Base-by-base conservation (phyloP, 345 rosid genomes). In the Syzygium aromaticum region DNA sequence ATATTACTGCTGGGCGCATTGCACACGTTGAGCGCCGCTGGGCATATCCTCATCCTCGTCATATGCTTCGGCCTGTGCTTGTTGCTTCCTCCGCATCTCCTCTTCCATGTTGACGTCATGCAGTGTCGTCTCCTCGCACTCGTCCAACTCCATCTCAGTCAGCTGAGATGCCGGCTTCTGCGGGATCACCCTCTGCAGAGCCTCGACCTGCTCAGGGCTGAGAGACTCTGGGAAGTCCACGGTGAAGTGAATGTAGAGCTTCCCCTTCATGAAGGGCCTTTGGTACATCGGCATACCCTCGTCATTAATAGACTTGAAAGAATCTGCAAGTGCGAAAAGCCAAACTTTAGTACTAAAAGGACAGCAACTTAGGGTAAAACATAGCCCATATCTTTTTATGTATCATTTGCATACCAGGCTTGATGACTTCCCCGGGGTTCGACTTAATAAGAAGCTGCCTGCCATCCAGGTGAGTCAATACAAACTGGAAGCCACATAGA, bases 201-300 rank as follows among this genome's bases (percentile, higher is more conserved):
- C 95, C 89, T 92, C 90, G 5, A 95, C 91, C 91, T 97, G 98
- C 83, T 92, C 98, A 2, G 91, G 91, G 86, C 89, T 90, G 63
- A 97, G 90, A 3, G 94, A 93, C n/a, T 96, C 99, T 0, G 99
- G 99, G 93, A 97, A 96, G n/a, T 95, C 99, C 1, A 96, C 96
- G 0, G 91, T 91, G 93, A 97, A 97, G 89, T 96, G 98, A 85
- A 95, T 91, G 91, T 95, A 95, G 7, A 97, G 90, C 88, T 95
- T 96, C n/a, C 99, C 99, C 92, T 95, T 96, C 95, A 95, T 94
- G 95, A 97, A 95, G 9, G 98, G 93, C 89, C 93, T 94, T 88
- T 90, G 96, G 93, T 94, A 91, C 77, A 93, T 77, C 0, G 98
- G 97, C 99, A 97, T 96, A 4, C 99, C 99, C 94, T 97, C 99